A percentile compares a stretch with the other conserved stretches of the same genome.
Conservation (phyloP, 176 grass and related monocot species). For the Zoysia japonica region DNA sequence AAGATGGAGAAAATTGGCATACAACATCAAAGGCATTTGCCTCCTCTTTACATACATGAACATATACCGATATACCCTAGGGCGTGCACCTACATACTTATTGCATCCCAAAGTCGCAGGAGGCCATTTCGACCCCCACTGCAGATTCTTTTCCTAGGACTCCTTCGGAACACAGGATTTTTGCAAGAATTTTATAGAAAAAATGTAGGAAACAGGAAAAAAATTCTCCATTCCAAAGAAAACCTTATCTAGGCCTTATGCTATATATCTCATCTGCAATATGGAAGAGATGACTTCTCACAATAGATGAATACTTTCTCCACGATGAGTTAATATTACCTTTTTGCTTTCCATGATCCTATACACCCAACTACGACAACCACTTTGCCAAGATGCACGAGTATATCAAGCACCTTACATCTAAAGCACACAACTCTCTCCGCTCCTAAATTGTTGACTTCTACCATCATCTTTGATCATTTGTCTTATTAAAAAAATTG, state of each 20-base stretch:
- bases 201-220: too few species aligned
- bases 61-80: conserved; percentile 23
- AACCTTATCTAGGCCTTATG: conserved; percentile 69
- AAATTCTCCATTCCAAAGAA: too few species aligned
- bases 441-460: too few species aligned
- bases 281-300: conserved; percentile 6
- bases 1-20: conserved; percentile 19
- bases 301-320: conserved; percentile 23
- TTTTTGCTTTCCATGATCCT: neutral
- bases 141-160: conserved; percentile 81
- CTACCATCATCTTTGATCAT: too few species aligned
- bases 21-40: conserved; percentile 43
- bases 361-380: neutral
- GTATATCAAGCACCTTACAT: conserved; percentile 17
- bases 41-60: conserved; percentile 53
- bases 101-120: conserved; percentile 93
- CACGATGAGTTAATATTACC: neutral
- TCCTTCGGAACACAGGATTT: too few species aligned
- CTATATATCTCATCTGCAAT: conserved; percentile 78
- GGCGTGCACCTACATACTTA: conserved; percentile 65
- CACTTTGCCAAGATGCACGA: neutral
- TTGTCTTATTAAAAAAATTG: too few species aligned
- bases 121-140: conserved; percentile 91
- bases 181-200: too few species aligned
- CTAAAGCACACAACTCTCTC: neutral